These are phyloP conservation scores for Ascocoryne sarcoides DNA, from an alignment of 2,329 filamentous ascomycete species.

Conservation along the genomic window DNA sequence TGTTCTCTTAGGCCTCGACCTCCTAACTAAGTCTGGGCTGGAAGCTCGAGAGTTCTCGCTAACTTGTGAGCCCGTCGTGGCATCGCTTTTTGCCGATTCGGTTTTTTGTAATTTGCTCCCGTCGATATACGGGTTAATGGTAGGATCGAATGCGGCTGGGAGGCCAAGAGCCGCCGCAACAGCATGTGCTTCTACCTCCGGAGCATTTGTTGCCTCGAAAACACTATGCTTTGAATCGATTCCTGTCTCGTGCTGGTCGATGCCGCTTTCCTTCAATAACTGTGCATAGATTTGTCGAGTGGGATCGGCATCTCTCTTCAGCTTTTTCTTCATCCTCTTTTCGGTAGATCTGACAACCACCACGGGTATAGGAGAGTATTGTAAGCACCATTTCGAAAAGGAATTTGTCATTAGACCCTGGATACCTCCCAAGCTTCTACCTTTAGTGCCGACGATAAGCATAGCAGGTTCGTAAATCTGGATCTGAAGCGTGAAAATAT, in stretches of 20 bases:
- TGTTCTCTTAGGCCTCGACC: slow-evolving; percentile 31
- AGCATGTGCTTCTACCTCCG: slow-evolving; percentile 55
- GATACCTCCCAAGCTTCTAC: slow-evolving; percentile 59
- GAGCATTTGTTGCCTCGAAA: slow-evolving; percentile 24
- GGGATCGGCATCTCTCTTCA: slow-evolving; percentile 57
- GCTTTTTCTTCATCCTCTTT: slow-evolving; percentile 64
- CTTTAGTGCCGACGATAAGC: slow-evolving; percentile 62
- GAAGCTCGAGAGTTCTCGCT: slow-evolving; percentile 27
- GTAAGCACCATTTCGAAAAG: slow-evolving; percentile 66
- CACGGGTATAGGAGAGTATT: slow-evolving; percentile 66
- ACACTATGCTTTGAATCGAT: slow-evolving; percentile 13
- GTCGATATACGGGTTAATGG: slow-evolving; percentile 44
- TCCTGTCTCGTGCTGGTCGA: slow-evolving; percentile 27
- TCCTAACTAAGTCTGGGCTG: slow-evolving; percentile 33
- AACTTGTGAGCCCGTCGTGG: slow-evolving; percentile 16
- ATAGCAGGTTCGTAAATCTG: slow-evolving; percentile 66
- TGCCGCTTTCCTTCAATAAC: slow-evolving; percentile 50
- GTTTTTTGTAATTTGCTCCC: slow-evolving; percentile 16
- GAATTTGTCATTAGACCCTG: slow-evolving; percentile 57
- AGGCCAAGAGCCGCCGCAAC: slow-evolving; percentile 55
- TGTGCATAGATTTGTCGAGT: slow-evolving; percentile 54
- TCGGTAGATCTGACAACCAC: slow-evolving; percentile 63
- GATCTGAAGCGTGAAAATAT: slow-evolving; percentile 39
- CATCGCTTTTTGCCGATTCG: slow-evolving; percentile 22
- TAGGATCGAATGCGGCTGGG: slow-evolving; percentile 54